These are phyloP conservation scores for Coniophora puteana DNA, from an alignment of 1,284 basidiomycete genomes.

Conservation along the genomic window DNA sequence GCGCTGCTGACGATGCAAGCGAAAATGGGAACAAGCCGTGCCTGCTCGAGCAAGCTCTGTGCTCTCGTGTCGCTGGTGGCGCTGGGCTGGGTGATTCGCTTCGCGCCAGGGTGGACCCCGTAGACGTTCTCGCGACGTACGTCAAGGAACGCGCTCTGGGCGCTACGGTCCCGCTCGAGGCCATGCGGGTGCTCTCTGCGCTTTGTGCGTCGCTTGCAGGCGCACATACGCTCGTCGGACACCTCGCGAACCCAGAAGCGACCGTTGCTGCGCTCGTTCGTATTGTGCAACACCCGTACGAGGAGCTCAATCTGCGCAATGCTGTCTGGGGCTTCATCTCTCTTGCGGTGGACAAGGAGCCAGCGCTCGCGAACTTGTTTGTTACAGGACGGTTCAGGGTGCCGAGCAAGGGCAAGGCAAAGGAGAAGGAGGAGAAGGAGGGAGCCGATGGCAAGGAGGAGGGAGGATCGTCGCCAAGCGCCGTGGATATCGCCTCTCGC, in stretches of 20 bases:
- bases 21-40: constrained; percentile 43
- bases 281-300: constrained; percentile 68
- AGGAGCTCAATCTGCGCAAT: constrained; percentile 63
- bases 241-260: constrained; percentile 68
- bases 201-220: constrained; percentile 64
- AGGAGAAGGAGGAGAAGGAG: constrained; percentile 24
- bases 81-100: constrained; percentile 43
- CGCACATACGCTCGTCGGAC: constrained; percentile 65
- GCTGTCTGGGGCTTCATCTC: constrained; percentile 84
- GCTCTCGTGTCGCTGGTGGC: constrained; percentile 53
- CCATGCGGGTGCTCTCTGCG: constrained; percentile 62
- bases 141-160: constrained; percentile 63
- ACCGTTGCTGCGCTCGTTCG: constrained; percentile 59
- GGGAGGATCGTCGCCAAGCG: too few species aligned
- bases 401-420: constrained; percentile 39
- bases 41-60: constrained; percentile 72
- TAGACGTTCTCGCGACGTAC: constrained; percentile 67
- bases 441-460: constrained; percentile 31
- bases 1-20: too few species aligned
- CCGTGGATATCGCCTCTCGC: constrained; percentile 61
- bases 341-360: constrained; percentile 81
- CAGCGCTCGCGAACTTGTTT: constrained; percentile 82
- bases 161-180: constrained; percentile 53
- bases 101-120: constrained; percentile 54
- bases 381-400: constrained; percentile 68